Evolutionary conservation across 352 stramenopile species (phyloP).

Genomic region (Sclerospora graminicola): DNA sequence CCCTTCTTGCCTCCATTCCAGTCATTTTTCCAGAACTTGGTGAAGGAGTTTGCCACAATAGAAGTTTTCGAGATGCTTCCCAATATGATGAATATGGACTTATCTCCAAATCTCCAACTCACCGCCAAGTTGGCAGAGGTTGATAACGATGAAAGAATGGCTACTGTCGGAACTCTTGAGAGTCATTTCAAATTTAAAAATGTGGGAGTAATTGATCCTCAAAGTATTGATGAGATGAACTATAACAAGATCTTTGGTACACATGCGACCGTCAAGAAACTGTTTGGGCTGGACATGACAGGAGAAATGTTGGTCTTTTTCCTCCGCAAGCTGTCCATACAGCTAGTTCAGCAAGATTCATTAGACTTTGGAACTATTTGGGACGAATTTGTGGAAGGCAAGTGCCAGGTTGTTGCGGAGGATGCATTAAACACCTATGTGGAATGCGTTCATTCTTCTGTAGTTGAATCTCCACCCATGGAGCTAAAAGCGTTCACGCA

Average conservation of each 20-base stretch:
- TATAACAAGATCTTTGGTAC: constrained; percentile 24
- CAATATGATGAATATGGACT: constrained; percentile 42
- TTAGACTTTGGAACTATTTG: constrained; percentile 51
- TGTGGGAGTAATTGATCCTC: constrained; percentile 12
- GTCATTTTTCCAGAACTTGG: constrained; percentile 31
- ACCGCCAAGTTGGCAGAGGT: constrained; percentile 10
- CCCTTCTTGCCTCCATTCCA: constrained; percentile 29
- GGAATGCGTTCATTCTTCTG: constrained; percentile 58
- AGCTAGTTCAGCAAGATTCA: constrained; percentile 20
- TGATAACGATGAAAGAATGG: neutral
- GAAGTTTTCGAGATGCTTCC: constrained; percentile 59
- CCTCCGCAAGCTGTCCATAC: constrained; percentile 21
- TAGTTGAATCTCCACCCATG: constrained; percentile 44
- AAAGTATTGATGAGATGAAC: constrained; percentile 10
- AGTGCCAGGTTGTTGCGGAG: constrained; percentile 36
- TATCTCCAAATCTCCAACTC: constrained; percentile 22
- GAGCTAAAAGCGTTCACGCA: constrained; percentile 50
- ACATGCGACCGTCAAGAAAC: constrained; percentile 34
- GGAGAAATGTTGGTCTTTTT: constrained; percentile 39
- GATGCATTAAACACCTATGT: constrained; percentile 63
- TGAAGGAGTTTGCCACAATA: constrained; percentile 29
- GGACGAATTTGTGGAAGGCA: constrained; percentile 54
- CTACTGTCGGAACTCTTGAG: constrained; percentile 11
- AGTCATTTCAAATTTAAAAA: constrained; percentile 34
- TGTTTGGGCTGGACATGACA: constrained; percentile 57